Evolutionary conservation across 768 basidiomycete genomes (phyloP).

Genomic region (Panaeolus cyanescens): DNA sequence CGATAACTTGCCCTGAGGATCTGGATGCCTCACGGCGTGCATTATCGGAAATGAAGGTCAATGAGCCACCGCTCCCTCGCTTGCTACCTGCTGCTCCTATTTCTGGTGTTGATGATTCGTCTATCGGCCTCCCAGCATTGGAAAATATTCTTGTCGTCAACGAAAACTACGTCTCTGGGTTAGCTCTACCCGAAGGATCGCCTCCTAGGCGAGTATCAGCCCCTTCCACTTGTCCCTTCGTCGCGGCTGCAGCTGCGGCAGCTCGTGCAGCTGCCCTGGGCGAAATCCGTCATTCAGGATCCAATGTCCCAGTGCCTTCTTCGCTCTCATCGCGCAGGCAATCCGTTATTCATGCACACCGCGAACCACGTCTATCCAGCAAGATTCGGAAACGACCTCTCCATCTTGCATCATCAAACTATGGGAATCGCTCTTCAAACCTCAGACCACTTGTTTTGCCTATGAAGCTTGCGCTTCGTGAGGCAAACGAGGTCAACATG

Average conservation of each 20-base stretch:
- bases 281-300: not conserved
- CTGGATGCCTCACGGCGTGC: not conserved
- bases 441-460: slow-evolving; percentile 12
- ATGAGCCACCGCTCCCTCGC: not conserved
- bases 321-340: not conserved
- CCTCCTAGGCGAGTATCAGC: not conserved
- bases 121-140: not conserved
- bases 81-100: not conserved
- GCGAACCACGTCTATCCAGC: not conserved
- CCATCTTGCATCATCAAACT: not conserved
- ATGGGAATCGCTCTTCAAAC: not conserved
- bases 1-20: not conserved
- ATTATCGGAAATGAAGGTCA: not conserved
- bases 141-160: not conserved
- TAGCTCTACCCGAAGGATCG: not conserved
- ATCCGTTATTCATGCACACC: not conserved
- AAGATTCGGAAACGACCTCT: not conserved
- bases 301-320: not conserved
- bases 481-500: not conserved
- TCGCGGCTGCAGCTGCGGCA: not conserved
- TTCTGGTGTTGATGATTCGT: not conserved
- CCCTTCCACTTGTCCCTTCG: not conserved
- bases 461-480: slow-evolving; percentile 8
- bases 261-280: not conserved
- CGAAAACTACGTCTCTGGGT: not conserved